Evolutionary conservation across 139 green algal species (phyloP).

Genomic region (Micromonas pusilla): DNA sequence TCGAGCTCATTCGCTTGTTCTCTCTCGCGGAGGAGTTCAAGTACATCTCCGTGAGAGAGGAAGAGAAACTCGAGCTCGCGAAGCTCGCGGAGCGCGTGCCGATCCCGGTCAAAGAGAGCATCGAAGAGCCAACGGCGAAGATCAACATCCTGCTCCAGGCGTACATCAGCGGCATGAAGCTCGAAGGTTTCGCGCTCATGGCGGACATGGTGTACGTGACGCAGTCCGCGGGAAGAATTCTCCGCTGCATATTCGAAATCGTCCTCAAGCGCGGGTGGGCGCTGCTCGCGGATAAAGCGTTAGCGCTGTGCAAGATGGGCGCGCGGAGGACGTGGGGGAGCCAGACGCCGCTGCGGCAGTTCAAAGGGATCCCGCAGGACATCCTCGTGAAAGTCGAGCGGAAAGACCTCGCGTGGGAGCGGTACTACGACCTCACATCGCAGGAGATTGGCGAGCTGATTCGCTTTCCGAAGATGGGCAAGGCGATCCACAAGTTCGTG

Average conservation of each 20-base stretch:
- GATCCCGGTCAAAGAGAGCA: conserved; percentile 93
- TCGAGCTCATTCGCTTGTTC: conserved; percentile 95
- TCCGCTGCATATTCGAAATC: conserved; percentile 96
- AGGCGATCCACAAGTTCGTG: conserved; percentile 85
- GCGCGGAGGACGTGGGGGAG: conserved; percentile 79
- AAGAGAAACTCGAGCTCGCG: conserved; percentile 97
- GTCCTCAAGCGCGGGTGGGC: conserved; percentile 88
- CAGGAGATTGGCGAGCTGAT: conserved; percentile 92
- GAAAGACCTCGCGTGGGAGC: conserved; percentile 93
- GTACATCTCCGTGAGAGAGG: conserved; percentile 83
- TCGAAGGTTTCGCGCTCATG: conserved; percentile 86
- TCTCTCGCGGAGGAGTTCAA: conserved; percentile 81
- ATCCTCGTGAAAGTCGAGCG: conserved; percentile 70
- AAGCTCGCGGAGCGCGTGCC: conserved; percentile 96
- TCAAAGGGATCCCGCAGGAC: conserved; percentile 65
- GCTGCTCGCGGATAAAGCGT: conserved; percentile 68
- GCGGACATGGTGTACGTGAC: conserved; percentile 97
- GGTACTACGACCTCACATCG: conserved; percentile 88
- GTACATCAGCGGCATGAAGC: conserved; percentile 87
- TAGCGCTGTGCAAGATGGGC: conserved; percentile 93
- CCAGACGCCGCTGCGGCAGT: conserved; percentile 85
- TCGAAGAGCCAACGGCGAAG: conserved; percentile 95
- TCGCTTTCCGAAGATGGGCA: conserved; percentile 88
- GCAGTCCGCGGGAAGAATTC: conserved; percentile 77
- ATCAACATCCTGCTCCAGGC: conserved; percentile 95